A percentile compares a stretch with the other conserved stretches of the same genome.
phyloP scores from a whole-genome alignment of 225 moss, liverwort and hornwort genomes.

The Pleurozium schreberi region DNA sequence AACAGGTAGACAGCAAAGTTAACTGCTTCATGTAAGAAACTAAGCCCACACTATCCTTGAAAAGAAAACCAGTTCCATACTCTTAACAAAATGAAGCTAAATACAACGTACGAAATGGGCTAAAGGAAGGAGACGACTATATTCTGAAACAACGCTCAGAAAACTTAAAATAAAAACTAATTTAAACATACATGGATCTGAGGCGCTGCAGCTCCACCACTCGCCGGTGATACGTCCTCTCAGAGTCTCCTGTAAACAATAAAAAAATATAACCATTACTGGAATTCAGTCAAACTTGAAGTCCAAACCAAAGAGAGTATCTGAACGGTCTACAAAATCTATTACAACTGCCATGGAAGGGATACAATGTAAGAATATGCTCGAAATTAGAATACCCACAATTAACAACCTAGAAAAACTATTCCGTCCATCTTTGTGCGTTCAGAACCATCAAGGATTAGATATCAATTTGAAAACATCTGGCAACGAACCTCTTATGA shows the following conservation, averaged over 20 bases:
- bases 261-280: background rate
- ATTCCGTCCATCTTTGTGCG: background rate
- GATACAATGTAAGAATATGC: background rate
- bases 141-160: background rate
- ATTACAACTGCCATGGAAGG: background rate
- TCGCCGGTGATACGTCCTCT: constrained; percentile 71
- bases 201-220: constrained; percentile 94
- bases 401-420: background rate
- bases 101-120: background rate
- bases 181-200: constrained; percentile 58
- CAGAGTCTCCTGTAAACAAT: constrained; percentile 51
- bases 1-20: background rate
- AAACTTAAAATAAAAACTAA: background rate
- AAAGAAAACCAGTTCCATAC: background rate
- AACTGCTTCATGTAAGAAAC: background rate
- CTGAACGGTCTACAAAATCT: background rate
- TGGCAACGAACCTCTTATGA: constrained; percentile 43
- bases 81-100: background rate
- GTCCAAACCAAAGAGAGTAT: background rate
- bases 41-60: background rate
- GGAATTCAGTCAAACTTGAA: background rate
- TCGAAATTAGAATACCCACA: background rate
- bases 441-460: background rate
- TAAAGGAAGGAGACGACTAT: background rate
- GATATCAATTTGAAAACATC: background rate